phyloP scores from a whole-genome alignment of 345 rosid species.

The Sisymbrium altissimum region DNA sequence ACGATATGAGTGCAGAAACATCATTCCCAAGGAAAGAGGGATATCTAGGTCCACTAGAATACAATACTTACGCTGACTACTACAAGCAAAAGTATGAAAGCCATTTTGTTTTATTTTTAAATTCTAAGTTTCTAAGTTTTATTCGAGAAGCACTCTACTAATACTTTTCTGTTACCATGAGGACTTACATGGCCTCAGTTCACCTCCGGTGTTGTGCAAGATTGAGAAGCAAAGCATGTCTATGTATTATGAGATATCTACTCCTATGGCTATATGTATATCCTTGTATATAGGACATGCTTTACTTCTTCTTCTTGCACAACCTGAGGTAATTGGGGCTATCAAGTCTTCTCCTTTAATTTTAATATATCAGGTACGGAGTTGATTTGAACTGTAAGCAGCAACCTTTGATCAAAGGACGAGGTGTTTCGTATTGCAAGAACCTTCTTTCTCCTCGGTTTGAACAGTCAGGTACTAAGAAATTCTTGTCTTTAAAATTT shows the following conservation, averaged over 20 bases:
- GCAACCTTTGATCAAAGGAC: slow-evolving; percentile 88
- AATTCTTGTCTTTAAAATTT: neutral
- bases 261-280: slow-evolving; percentile 29
- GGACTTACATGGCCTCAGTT: slow-evolving; percentile 39
- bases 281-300: slow-evolving; percentile 44
- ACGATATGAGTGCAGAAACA: slow-evolving; percentile 88
- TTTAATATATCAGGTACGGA: slow-evolving; percentile 68
- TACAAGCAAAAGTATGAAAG: slow-evolving; percentile 84
- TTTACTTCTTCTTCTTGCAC: slow-evolving; percentile 52
- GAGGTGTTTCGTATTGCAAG: slow-evolving; percentile 98
- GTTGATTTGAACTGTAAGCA: slow-evolving; percentile 66
- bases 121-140: neutral
- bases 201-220: slow-evolving; percentile 51
- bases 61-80: slow-evolving; percentile 90
- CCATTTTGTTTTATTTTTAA: neutral
- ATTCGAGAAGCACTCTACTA: too few species aligned
- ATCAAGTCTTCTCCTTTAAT: slow-evolving; percentile 37
- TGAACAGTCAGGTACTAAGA: slow-evolving; percentile 70
- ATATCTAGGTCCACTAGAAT: slow-evolving; percentile 95
- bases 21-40: slow-evolving; percentile 99
- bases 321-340: slow-evolving; percentile 46
- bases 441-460: slow-evolving; percentile 93
- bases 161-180: slow-evolving; percentile 19
- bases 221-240: slow-evolving; percentile 44
- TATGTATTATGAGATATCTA: slow-evolving; percentile 19